These are phyloP conservation scores for Aspergillus incahuasiensis DNA, from an alignment of 495 filamentous ascomycete species.

Conservation along the genomic window DNA sequence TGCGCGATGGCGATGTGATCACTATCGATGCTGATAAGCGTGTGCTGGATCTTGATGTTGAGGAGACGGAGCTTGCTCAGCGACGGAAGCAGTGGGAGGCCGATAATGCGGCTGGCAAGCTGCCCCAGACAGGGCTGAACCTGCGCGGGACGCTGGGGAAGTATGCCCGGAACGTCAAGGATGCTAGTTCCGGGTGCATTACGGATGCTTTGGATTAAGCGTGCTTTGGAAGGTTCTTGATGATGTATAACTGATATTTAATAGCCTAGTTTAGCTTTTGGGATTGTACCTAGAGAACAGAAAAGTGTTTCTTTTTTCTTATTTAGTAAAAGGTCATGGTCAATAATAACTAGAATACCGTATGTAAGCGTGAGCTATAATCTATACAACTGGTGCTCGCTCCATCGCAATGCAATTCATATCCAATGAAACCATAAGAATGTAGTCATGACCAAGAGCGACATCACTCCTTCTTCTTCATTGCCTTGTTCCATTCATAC, in stretches of 20 bases:
- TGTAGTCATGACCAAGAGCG: not conserved
- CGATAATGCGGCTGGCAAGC: slow-evolving; percentile 19
- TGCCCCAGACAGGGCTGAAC: slow-evolving; percentile 23
- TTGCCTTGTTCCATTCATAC: slow-evolving; percentile 47
- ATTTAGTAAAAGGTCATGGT: not conserved
- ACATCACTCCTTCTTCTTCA: slow-evolving; percentile 27
- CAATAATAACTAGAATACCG: not conserved
- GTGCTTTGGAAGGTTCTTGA: not conserved
- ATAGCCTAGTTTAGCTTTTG: not conserved
- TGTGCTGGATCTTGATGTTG: slow-evolving; percentile 40
- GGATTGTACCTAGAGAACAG: not conserved
- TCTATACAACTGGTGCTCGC: not conserved
- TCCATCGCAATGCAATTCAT: not conserved
- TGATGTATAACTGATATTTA: not conserved
- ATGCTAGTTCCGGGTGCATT: slow-evolving; percentile 22
- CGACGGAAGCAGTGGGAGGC: slow-evolving; percentile 54
- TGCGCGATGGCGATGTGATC: slow-evolving; percentile 47
- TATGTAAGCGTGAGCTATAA: not conserved
- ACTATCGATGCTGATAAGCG: slow-evolving; percentile 46
- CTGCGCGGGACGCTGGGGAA: slow-evolving; percentile 80
- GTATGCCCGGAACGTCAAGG: slow-evolving; percentile 63
- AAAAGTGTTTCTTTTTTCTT: slow-evolving; percentile 5
- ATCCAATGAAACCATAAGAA: not conserved
- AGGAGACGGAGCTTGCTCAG: slow-evolving; percentile 54
- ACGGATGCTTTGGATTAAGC: slow-evolving; percentile 18